Evolutionary conservation across 2,329 filamentous ascomycete species (phyloP), one percentile per base, ranked within the genome.

Genomic region (Talaromyces sp.): DNA sequence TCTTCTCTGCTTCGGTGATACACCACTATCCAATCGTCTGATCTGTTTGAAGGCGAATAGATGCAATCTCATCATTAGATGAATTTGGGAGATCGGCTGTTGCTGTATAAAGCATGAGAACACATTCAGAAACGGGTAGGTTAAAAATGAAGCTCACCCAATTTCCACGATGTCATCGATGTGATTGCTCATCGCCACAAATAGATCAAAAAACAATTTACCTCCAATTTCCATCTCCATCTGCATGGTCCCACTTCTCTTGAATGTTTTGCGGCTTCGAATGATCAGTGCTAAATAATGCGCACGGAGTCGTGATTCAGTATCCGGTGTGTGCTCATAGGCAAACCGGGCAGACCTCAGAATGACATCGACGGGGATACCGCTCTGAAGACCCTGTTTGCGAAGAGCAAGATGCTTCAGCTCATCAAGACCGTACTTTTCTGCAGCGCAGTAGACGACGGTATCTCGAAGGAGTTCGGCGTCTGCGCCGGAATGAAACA

Each of bases 201-300:
- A 98, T 80, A 98, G 85, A 85, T 97, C 93, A 83, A 98, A 98
- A 86, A 95, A 97, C 82, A 97, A 86, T 85, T 93, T 93, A 82
- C 87, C 93, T 79, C 93, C 93, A 80, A 88, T 88, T 84, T 97
- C 92, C 93, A 98, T 97, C 84, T 97, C 93, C 83, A 91, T 90
- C 86, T 97, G 93, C 93, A 97, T 96, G 80, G 93, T 97, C 81
- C 93, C 93, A 84, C 93, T 97, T 82, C 91, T 89, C 89, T 97
- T 97, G 81, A 98, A 97, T 75, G 92, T 97, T 85, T 93, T 93
- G 80, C 94, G 92, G 86, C 91, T 94, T 84, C 93, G 90, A 84
- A 97, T 97, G 81, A 97, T 96, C 81, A 97, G 87, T 78, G 93
- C 92, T 79, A 98, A 89, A 85, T 97, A 97, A 84, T 97, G 93